Evolutionary conservation across 257 asterid genomes (phyloP).

Genomic region (Lantana camara): DNA sequence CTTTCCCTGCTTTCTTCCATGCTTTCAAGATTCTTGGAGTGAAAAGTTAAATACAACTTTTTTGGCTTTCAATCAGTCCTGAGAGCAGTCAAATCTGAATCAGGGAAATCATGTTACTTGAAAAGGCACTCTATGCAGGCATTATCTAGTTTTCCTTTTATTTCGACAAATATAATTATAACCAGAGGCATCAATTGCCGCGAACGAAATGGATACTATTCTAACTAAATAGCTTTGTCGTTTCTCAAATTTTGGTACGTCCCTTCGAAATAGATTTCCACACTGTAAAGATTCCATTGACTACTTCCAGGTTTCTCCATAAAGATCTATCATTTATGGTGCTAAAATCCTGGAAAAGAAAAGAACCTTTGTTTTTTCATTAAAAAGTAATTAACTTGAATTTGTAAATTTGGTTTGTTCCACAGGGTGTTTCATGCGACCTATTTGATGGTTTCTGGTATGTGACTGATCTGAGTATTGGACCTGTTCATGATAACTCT

Average conservation of each 20-base stretch:
- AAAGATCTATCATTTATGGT: slow-evolving; percentile 8
- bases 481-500: slow-evolving; percentile 89
- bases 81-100: slow-evolving; percentile 29
- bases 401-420: neutral
- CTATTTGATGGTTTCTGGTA: slow-evolving; percentile 82
- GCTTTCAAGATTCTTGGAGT: slow-evolving; percentile 26
- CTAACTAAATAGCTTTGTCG: slow-evolving; percentile 29
- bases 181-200: slow-evolving; percentile 6
- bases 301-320: slow-evolving; percentile 31
- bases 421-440: slow-evolving; percentile 97
- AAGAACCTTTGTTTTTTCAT: neutral
- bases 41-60: slow-evolving; percentile 27
- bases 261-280: slow-evolving; percentile 13
- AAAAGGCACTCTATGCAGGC: slow-evolving; percentile 20
- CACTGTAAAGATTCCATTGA: slow-evolving; percentile 20
- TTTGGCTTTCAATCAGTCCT: slow-evolving; percentile 13
- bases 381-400: too few species aligned
- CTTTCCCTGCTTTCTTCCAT: neutral
- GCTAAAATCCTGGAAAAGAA: neutral
- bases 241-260: slow-evolving; percentile 26
- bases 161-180: neutral
- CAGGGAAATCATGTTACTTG: slow-evolving; percentile 5
- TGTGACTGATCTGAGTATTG: slow-evolving; percentile 76
- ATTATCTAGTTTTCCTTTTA: slow-evolving; percentile 6
- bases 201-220: slow-evolving; percentile 10